A percentile compares a stretch with the other conserved stretches of the same genome.
These are phyloP conservation scores for Elsinoe arachidis DNA, from an alignment of 2,329 filamentous ascomycete genomes.

Conservation along the genomic window DNA sequence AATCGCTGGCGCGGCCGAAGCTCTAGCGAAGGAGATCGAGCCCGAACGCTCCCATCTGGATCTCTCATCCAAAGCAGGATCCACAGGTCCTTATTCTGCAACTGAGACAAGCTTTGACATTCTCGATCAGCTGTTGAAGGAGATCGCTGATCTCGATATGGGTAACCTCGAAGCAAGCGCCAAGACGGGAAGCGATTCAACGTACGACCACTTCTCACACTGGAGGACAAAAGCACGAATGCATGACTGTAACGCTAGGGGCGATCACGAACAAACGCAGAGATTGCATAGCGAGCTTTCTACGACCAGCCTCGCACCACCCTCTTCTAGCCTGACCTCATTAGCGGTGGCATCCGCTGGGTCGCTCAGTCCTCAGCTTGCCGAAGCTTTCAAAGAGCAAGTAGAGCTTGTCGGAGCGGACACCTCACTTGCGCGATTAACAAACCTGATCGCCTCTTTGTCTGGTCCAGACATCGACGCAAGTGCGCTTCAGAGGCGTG, in stretches of 20 bases:
- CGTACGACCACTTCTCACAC: background rate
- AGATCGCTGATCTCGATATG: background rate
- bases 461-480: background rate
- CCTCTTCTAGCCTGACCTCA: background rate
- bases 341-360: background rate
- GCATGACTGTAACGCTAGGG: background rate
- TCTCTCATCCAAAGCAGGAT: background rate
- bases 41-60: background rate
- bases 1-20: background rate
- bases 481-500: background rate
- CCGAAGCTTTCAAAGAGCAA: background rate
- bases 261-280: background rate
- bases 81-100: background rate
- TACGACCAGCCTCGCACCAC: background rate
- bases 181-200: background rate
- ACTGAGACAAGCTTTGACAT: background rate
- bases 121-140: background rate
- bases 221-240: background rate
- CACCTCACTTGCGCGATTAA: background rate
- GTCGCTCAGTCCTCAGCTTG: background rate
- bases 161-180: background rate
- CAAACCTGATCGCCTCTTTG: background rate
- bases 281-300: background rate
- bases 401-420: background rate
- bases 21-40: background rate